Percentiles rank a stretch among this genome's conserved stretches.
Conservation (phyloP, 2,329 filamentous ascomycete genomes). For the Neopestalotiopsis rosae region DNA sequence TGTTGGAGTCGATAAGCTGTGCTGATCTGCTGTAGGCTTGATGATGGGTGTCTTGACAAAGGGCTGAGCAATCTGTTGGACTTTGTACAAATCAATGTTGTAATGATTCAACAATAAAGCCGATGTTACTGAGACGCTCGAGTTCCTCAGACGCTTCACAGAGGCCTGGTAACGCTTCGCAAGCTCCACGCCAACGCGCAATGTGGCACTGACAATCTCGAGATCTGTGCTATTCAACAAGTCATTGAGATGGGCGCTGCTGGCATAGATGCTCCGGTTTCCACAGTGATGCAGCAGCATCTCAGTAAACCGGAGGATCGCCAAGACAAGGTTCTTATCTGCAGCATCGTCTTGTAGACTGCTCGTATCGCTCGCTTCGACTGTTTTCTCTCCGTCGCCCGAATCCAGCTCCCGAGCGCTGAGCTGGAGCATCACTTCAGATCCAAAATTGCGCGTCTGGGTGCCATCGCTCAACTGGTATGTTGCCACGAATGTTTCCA, state of each 20-base stretch:
- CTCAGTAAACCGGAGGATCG: conserved; percentile 83
- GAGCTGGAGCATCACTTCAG: conserved; percentile 59
- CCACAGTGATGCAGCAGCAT: conserved; percentile 93
- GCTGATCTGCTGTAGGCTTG: conserved; percentile 54
- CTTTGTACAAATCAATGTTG: conserved; percentile 76
- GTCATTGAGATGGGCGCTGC: conserved; percentile 87
- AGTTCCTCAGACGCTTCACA: conserved; percentile 74
- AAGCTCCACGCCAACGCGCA: conserved; percentile 83
- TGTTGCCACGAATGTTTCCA: conserved; percentile 79
- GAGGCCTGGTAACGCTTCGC: conserved; percentile 93
- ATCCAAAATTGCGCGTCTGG: conserved; percentile 77
- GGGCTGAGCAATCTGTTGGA: conserved; percentile 82
- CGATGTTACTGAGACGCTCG: conserved; percentile 70
- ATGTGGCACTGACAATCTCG: conserved; percentile 75
- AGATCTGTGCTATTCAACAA: conserved; percentile 87
- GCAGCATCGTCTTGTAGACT: conserved; percentile 71
- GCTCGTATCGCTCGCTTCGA: conserved; percentile 48
- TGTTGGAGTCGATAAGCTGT: conserved; percentile 56
- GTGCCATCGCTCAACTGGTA: conserved; percentile 84
- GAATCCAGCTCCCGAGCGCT: conserved; percentile 60
- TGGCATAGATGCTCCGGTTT: conserved; percentile 94
- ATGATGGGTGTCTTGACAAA: conserved; percentile 75
- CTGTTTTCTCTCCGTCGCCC: conserved; percentile 48
- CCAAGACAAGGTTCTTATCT: conserved; percentile 80
- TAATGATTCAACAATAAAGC: conserved; percentile 85